Evolutionary conservation across 2,329 filamentous ascomycete genomes (phyloP).

Genomic region (Calonectria fujianensis): DNA sequence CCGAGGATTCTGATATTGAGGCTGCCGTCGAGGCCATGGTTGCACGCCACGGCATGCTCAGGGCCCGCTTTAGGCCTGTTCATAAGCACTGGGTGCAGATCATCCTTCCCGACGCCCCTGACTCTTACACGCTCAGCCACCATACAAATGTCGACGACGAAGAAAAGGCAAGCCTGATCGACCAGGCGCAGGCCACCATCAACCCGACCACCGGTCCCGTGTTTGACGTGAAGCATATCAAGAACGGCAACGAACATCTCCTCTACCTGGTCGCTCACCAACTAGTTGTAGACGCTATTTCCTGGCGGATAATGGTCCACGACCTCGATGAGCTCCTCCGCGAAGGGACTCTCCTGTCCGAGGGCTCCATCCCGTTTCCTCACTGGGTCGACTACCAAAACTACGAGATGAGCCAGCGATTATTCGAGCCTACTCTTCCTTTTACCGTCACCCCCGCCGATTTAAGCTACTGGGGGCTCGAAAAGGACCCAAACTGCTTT

Average conservation of each 20-base stretch:
- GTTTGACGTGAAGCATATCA: constrained; percentile 70
- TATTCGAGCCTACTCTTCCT: constrained; percentile 59
- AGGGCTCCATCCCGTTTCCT: constrained; percentile 68
- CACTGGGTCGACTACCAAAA: constrained; percentile 70
- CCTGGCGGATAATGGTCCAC: constrained; percentile 70
- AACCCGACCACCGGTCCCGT: constrained; percentile 71
- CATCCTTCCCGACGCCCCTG: constrained; percentile 62
- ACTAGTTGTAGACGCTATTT: constrained; percentile 70
- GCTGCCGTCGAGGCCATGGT: constrained; percentile 70
- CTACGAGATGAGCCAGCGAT: constrained; percentile 58
- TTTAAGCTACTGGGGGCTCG: constrained; percentile 69
- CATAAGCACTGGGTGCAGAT: constrained; percentile 68
- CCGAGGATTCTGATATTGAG: constrained; percentile 65
- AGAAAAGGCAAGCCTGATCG: constrained; percentile 64
- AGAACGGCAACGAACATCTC: constrained; percentile 67
- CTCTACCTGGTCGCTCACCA: constrained; percentile 72
- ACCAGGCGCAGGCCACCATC: constrained; percentile 65
- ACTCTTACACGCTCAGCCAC: constrained; percentile 67
- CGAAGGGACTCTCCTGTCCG: constrained; percentile 65
- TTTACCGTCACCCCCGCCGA: constrained; percentile 64
- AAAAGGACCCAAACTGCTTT: constrained; percentile 66
- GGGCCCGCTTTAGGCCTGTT: constrained; percentile 65
- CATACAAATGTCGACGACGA: constrained; percentile 63
- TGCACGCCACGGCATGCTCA: constrained; percentile 71
- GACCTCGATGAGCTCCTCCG: constrained; percentile 71